These are phyloP conservation scores for Globisporangium mamillatum DNA, from an alignment of 352 stramenopile genomes.

Conservation along the genomic window DNA sequence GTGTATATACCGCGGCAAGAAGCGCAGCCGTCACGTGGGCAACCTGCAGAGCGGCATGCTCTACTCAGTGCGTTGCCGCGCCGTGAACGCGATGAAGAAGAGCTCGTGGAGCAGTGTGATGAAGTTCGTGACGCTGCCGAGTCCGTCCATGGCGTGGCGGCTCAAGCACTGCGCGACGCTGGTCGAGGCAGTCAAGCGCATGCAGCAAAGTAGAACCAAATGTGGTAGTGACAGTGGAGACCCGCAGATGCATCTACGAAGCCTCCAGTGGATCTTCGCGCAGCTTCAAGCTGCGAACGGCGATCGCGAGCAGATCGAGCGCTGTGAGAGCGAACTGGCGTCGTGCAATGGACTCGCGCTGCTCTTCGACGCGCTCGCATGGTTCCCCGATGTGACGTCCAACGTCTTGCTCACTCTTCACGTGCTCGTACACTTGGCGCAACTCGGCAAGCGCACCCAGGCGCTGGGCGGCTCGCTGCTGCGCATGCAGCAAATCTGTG, in stretches of 20 bases:
- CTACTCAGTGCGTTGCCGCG: slow-evolving; percentile 53
- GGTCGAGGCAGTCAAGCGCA: slow-evolving; percentile 38
- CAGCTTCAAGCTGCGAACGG: slow-evolving; percentile 33
- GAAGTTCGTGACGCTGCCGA: slow-evolving; percentile 44
- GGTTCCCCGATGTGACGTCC: slow-evolving; percentile 19
- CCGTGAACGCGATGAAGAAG: slow-evolving; percentile 45
- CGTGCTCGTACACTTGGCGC: slow-evolving; percentile 29
- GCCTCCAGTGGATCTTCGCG: slow-evolving; percentile 52
- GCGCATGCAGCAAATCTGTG: slow-evolving; percentile 28
- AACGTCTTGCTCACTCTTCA: slow-evolving; percentile 29
- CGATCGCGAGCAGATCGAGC: slow-evolving; percentile 23
- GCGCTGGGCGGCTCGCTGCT: slow-evolving; percentile 20
- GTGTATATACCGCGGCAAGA: slow-evolving; percentile 34
- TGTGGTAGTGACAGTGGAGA: slow-evolving; percentile 17
- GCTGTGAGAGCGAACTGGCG: slow-evolving; percentile 33
- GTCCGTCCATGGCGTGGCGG: slow-evolving; percentile 55
- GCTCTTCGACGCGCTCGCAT: slow-evolving; percentile 26
- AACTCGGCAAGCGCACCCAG: slow-evolving; percentile 25
- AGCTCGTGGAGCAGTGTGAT: slow-evolving; percentile 52
- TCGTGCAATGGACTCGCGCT: slow-evolving; percentile 25
- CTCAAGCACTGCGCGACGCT: slow-evolving; percentile 47
- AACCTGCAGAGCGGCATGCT: slow-evolving; percentile 30
- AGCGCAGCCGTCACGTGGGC: slow-evolving; percentile 32
- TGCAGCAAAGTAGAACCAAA: slow-evolving; percentile 18
- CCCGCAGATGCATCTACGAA: slow-evolving; percentile 26